Evolutionary conservation across 2,329 filamentous ascomycete genomes (phyloP).

Genomic region (Xylariaceae sp.): DNA sequence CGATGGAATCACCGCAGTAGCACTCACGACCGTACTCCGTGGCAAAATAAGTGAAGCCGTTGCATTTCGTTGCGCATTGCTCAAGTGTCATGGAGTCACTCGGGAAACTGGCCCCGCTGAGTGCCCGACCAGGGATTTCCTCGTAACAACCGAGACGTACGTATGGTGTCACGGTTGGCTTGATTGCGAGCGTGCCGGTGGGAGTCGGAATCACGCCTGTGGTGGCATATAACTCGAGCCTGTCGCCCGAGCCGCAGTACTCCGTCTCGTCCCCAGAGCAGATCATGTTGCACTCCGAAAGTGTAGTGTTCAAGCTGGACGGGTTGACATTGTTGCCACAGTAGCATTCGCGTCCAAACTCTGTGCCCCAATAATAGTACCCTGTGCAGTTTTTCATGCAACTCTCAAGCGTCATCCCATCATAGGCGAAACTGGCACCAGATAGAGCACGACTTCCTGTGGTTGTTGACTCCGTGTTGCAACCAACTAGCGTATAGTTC

Average conservation of each 20-base stretch:
- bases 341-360: constrained; percentile 50
- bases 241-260: constrained; percentile 40
- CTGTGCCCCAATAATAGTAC: constrained; percentile 46
- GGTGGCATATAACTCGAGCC: constrained; percentile 41
- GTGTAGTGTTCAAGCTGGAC: constrained; percentile 31
- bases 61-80: constrained; percentile 34
- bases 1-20: constrained; percentile 38
- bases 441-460: constrained; percentile 39
- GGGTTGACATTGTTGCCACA: constrained; percentile 41
- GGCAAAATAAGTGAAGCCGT: constrained; percentile 36
- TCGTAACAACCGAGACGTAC: constrained; percentile 38
- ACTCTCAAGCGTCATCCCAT: constrained; percentile 46
- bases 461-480: constrained; percentile 43
- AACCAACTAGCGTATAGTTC: constrained; percentile 42
- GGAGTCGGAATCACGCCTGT: constrained; percentile 34
- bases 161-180: constrained; percentile 35
- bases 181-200: constrained; percentile 31
- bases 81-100: constrained; percentile 37
- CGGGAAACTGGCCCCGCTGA: constrained; percentile 31
- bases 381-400: constrained; percentile 43
- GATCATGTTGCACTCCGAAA: constrained; percentile 36
- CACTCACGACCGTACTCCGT: constrained; percentile 38
- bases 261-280: constrained; percentile 39
- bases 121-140: constrained; percentile 36
- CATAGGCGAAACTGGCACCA: constrained; percentile 38